Evolutionary conservation across 1,284 basidiomycete genomes (phyloP), one percentile per base, ranked within the genome.

Genomic region (Malassezia obtusa): DNA sequence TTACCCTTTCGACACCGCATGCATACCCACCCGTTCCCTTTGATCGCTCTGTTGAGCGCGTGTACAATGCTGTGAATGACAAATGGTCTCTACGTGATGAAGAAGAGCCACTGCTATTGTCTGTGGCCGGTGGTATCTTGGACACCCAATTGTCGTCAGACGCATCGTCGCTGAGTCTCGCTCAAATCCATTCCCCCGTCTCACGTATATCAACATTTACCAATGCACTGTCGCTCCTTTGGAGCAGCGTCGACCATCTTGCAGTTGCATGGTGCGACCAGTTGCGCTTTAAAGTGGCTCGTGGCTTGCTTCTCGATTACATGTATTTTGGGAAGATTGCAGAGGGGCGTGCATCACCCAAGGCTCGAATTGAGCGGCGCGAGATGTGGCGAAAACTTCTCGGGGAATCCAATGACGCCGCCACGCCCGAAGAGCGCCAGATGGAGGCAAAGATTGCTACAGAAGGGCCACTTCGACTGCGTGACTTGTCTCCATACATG

Each of bases 201-300:
- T 43, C 68, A 0, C 58, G 59, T 31, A 53, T 71, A 15, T 65
- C 62, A 10, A 53, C 62, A 4, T 95, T 91, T 71, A 86, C 89
- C 0, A 86, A 86, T 21, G 84, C 84, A 0, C 78, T 98, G 14
- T 86, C 91, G 37, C 86, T 87, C 11, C 83, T 85, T 1, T 95
- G 91, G 89, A 89, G 90, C 0, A 87, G 89, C 1, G 87, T 96
- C 3, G 92, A 92, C 33, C 94, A 99, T 74, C 82, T 85, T 45
- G 90, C 89, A 50, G 92, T 96, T 81, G 87, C 96, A 11, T 99
- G 94, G 94, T 98, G 94, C 73, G 88, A 96, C 74, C 94, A 99
- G 75, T 83, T 96, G 15, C 83, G 94, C 26, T 87, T 85, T 83
- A 81, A 83, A 31, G 78, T 96, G 14, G 92, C 91, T 3, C 50